Base-by-base conservation (phyloP, 441 rosid species). In the Dalechampia spathulata region DNA sequence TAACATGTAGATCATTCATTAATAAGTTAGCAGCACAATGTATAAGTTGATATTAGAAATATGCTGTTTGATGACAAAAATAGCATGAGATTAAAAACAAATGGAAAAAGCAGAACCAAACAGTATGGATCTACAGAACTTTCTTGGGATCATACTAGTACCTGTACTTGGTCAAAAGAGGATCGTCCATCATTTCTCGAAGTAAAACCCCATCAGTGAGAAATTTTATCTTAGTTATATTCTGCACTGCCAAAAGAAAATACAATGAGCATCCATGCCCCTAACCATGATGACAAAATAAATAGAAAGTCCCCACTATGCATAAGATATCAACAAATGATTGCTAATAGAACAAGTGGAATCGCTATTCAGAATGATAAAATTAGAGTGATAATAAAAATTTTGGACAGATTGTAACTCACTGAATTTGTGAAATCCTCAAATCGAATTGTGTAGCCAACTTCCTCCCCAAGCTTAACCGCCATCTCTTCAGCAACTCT, bases 131-230 rank as follows among this genome's bases (percentile, higher is more conserved):
- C 34, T 3, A 8, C 8, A 8, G 39, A 45, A 48, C 52, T 1
- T 36, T 55, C 38, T 27, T 16, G 62, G 47, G 28, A 65, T 38
- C 17, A 66, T 26, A 53, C 25, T 34, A 54, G 53, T 76, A 93
- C 99, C 97, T 89, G 55, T 93, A 93, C 69, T 90, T 93, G 7
- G 96, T 80, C 83, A 93, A 78, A 60, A 93, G 93, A 34, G 96
- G 97, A 83, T 93, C 99, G 46, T 82, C 97, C 97, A 93, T 93
- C 97, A 93, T 85, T 75, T 93, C 97, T 73, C 96, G 83, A 12
- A 93, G 85, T 41, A 93, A 73, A n/a, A 93, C 93, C 60, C 97
- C 96, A 72, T 87, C 96, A 1, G 96, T 93, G 49, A 93, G 95
- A 79, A 93, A 93, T 62, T 93, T 93, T 55, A 90, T 84, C 66